These are phyloP conservation scores for Cymbidium sinense DNA, from an alignment of 106 monocot species.

Conservation along the genomic window DNA sequence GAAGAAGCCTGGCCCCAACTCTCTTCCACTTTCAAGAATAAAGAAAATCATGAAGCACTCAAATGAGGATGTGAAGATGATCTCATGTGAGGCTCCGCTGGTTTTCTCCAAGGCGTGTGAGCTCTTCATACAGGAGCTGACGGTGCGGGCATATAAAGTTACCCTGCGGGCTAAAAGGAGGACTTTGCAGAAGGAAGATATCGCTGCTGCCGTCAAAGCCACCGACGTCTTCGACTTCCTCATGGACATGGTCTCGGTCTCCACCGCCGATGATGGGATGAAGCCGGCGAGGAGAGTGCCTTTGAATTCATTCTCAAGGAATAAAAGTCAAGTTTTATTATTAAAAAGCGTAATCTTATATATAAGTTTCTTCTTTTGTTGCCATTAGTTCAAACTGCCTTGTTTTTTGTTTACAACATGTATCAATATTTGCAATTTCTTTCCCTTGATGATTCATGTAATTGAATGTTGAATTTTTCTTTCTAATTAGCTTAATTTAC, in stretches of 20 bases:
- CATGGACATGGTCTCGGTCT: constrained; percentile 25
- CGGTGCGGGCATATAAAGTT: constrained; percentile 17
- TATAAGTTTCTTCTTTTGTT: no score
- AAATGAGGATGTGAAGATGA: constrained; percentile 38
- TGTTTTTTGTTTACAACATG: no score
- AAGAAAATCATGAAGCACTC: constrained; percentile 49
- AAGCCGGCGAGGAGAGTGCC: not conserved
- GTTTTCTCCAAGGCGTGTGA: constrained; percentile 41
- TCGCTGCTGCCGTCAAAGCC: constrained; percentile 17
- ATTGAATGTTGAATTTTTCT: no score
- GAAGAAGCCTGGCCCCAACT: constrained; percentile 20
- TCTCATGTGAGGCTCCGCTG: constrained; percentile 32
- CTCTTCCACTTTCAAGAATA: constrained; percentile 34
- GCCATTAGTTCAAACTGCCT: no score
- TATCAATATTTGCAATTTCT: no score
- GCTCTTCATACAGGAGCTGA: constrained; percentile 35
- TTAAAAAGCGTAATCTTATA: no score
- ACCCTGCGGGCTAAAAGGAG: constrained; percentile 31
- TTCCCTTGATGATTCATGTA: no score
- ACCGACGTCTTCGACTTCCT: constrained; percentile 39
- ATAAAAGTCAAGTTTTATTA: no score
- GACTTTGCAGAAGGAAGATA: constrained; percentile 34
- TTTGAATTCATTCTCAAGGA: no score
- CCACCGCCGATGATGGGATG: constrained; percentile 7
- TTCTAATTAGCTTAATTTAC: no score